These are phyloP conservation scores for Penicillium lividum DNA, from an alignment of 495 filamentous ascomycete genomes.

Conservation along the genomic window DNA sequence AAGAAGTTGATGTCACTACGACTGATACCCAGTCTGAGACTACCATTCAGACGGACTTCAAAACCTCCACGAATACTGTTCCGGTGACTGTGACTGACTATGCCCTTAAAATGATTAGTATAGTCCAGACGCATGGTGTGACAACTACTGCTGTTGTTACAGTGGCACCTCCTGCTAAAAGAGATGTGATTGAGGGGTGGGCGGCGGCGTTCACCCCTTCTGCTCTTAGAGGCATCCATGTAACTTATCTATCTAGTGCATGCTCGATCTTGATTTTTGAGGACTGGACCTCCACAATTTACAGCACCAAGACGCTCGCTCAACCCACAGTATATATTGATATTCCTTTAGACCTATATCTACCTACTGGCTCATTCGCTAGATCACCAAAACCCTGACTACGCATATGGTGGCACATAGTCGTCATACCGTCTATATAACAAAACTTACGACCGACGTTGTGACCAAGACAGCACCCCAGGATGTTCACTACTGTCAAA, in stretches of 20 bases:
- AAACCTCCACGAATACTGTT: conserved; percentile 5
- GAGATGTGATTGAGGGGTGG: neutral
- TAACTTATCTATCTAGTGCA: neutral
- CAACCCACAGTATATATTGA: conserved; percentile 3
- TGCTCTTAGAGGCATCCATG: conserved; percentile 1
- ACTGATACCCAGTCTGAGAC: neutral
- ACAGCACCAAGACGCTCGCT: conserved; percentile 7
- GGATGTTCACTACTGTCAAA: conserved; percentile 2
- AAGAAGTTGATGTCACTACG: conserved; percentile 2
- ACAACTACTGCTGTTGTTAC: conserved; percentile 1
- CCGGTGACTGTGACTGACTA: neutral
- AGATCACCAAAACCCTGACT: conserved; percentile 2
- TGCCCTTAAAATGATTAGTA: conserved; percentile 1
- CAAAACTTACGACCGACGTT: neutral
- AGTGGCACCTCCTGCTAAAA: neutral
- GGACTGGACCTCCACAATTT: conserved; percentile 6
- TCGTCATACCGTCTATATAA: neutral
- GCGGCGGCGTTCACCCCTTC: neutral
- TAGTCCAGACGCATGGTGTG: neutral
- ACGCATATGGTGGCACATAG: conserved; percentile 4
- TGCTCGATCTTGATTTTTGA: conserved; percentile 9
- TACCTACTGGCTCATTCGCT: neutral
- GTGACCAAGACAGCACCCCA: neutral
- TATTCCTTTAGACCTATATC: neutral
- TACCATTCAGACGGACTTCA: neutral